A percentile compares a stretch with the other conserved stretches of the same genome.
These are phyloP conservation scores for Chloromonas sp. DNA, from an alignment of 163 green algal genomes.

Conservation along the genomic window DNA sequence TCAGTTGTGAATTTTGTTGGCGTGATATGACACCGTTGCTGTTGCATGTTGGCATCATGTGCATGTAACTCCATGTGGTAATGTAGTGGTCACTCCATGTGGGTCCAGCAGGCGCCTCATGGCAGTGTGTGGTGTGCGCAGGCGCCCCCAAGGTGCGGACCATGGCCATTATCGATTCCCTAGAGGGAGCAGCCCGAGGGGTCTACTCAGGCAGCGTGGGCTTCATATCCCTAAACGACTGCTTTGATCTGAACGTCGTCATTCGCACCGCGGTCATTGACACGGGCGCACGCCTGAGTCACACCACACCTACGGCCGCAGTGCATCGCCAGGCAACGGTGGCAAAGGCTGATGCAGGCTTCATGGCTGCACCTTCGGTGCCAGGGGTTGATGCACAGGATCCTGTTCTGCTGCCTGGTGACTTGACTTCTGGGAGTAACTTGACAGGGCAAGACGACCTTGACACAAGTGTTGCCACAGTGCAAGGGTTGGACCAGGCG, in stretches of 20 bases:
- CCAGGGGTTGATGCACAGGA: not conserved
- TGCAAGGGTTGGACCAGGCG: not conserved
- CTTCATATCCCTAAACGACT: slow-evolving; percentile 81
- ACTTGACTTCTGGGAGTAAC: too few relatives aligned
- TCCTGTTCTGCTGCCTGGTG: not conserved
- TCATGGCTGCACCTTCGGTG: not conserved
- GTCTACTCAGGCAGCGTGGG: slow-evolving; percentile 91
- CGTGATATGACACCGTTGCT: too few relatives aligned
- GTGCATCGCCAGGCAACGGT: not conserved
- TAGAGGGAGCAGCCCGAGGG: slow-evolving; percentile 77
- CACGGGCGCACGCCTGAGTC: not conserved
- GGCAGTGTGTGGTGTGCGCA: not conserved
- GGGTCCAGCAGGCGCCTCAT: too few relatives aligned
- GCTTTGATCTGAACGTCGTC: slow-evolving; percentile 98
- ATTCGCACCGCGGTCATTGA: slow-evolving; percentile 87
- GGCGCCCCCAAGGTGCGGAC: slow-evolving; percentile 75
- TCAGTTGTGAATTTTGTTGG: too few relatives aligned
- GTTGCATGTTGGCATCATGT: too few relatives aligned
- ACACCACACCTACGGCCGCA: not conserved
- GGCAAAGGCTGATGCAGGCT: not conserved
- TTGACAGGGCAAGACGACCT: too few relatives aligned
- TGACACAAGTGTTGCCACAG: too few relatives aligned
- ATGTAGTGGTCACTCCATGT: too few relatives aligned
- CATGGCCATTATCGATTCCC: slow-evolving; percentile 89
- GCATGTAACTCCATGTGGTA: too few relatives aligned